phyloP scores from a whole-genome alignment of 495 filamentous ascomycete species.

The Xylaria acuta region DNA sequence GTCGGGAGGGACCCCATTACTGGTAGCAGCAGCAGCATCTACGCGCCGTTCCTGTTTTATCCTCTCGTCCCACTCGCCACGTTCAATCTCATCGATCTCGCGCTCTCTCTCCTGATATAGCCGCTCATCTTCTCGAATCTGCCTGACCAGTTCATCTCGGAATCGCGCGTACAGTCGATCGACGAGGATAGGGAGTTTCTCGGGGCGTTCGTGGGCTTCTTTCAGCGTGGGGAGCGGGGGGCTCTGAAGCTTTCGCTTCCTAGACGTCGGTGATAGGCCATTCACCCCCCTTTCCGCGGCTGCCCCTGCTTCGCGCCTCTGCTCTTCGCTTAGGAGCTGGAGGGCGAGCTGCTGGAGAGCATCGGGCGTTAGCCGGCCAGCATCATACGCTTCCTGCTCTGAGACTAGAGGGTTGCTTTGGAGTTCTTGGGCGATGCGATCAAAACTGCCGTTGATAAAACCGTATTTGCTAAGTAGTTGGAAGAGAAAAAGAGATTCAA shows the following conservation, averaged over 20 bases:
- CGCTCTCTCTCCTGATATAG: conserved; percentile 65
- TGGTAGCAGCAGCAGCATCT: conserved; percentile 23
- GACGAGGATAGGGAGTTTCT: conserved; percentile 71
- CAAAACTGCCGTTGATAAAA: conserved; percentile 68
- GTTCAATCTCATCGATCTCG: conserved; percentile 73
- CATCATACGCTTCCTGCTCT: conserved; percentile 71
- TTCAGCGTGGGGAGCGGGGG: conserved; percentile 67
- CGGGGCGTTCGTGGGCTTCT: conserved; percentile 67
- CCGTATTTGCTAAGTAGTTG: conserved; percentile 74
- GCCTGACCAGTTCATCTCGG: conserved; percentile 65
- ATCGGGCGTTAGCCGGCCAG: conserved; percentile 75
- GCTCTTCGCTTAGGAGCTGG: conserved; percentile 76
- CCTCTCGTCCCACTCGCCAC: conserved; percentile 47
- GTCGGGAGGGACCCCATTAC: conserved; percentile 31
- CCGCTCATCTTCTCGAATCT: conserved; percentile 78
- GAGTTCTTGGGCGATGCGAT: conserved; percentile 73
- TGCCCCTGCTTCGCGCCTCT: conserved; percentile 47
- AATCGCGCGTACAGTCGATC: conserved; percentile 78
- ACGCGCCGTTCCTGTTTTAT: conserved; percentile 28
- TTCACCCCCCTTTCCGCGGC: conserved; percentile 44
- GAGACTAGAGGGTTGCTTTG: conserved; percentile 72
- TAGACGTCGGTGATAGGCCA: conserved; percentile 58
- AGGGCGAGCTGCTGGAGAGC: conserved; percentile 79
- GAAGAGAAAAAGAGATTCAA: conserved; percentile 89
- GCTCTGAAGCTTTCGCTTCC: conserved; percentile 75